phyloP scores from a whole-genome alignment of 2,329 filamentous ascomycete genomes.

The Fusarium sp. region DNA sequence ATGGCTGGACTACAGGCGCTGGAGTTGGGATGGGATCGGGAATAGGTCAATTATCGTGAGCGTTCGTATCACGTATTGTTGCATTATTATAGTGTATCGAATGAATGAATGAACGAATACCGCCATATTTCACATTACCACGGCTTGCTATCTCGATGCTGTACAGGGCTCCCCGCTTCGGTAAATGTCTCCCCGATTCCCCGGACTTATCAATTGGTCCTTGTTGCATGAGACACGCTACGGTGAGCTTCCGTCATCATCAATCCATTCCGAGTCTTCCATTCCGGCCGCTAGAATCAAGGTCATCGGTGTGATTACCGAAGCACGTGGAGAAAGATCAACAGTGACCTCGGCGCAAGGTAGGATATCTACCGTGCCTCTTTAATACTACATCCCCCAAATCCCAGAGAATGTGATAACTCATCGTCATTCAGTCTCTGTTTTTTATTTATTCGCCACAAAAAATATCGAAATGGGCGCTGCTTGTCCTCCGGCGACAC shows the following conservation, averaged over 20 bases:
- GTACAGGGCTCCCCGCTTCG: not conserved
- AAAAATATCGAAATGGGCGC: slow-evolving; percentile 17
- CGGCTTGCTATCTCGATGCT: not conserved
- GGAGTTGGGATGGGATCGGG: slow-evolving; percentile 10
- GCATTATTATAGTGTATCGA: not conserved
- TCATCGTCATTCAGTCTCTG: not conserved
- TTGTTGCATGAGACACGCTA: not conserved
- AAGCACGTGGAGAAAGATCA: slow-evolving; percentile 35
- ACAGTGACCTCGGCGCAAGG: slow-evolving; percentile 22
- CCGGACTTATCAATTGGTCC: not conserved
- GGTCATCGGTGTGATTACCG: slow-evolving; percentile 26
- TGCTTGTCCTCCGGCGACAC: slow-evolving; percentile 23
- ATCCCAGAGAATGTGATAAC: slow-evolving; percentile 22
- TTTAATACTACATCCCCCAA: slow-evolving; percentile 1
- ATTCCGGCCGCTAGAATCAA: slow-evolving; percentile 8
- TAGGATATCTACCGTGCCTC: not conserved
- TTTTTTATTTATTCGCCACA: not conserved
- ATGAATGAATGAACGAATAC: slow-evolving; percentile 7
- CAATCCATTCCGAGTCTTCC: not conserved
- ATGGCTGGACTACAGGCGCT: not conserved
- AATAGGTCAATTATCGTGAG: not conserved
- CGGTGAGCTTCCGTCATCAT: slow-evolving; percentile 11
- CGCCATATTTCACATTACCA: too few relatives aligned
- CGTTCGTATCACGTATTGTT: not conserved
- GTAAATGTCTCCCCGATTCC: not conserved